Base-by-base conservation (phyloP, 2,329 filamentous ascomycete species). In the Trichoderma sp. region DNA sequence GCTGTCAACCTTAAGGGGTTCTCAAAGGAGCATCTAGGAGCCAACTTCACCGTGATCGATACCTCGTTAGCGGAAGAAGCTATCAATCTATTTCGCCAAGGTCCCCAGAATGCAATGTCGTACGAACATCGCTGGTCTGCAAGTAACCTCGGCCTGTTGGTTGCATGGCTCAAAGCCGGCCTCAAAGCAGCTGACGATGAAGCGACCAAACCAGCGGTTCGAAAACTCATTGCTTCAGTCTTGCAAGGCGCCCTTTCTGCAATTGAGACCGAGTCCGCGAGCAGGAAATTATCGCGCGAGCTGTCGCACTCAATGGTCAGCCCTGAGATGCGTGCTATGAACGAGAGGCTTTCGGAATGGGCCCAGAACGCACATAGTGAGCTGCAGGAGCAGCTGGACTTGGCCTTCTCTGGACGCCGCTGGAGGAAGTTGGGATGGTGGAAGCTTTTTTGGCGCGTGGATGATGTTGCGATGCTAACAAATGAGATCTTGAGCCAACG, bases 381-480 rank as follows among this genome's bases (percentile, higher is more conserved):
- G 78, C 84, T 98, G 8, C 92, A 93, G 70, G 86, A 90, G 60
- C 87, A 93, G 72, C 86, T 97, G 2, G 90, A 94, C 71, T 80
- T 87, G 53, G 93, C 92, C 0, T 94, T 97, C 73, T 83, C 86
- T 0, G 89, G 91, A n/a, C 84, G 82, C 19, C 84, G 89, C 45
- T 97, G 94, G 94, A 86, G 88, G 29, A 90, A 91, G 70, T 83
- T 97, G 4, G 86, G 89, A 17, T 98, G 94, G 94, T 97, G 93
- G 91, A 97, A 97, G 77, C 85, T 98, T 0, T 93, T 97, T 76
- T 97, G 93, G 93, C 89, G 93, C 22, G 93, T 95, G 27, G 94
- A 98, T 75, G 94, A 97, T 74, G 92, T 97, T 12, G 88, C 89
- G 3, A 91, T 94, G 85, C 89, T 97, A 65, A 89, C 91, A 3